Conservation (phyloP, 768 basidiomycete genomes). For the Sporobolomyces phaffii region DNA sequence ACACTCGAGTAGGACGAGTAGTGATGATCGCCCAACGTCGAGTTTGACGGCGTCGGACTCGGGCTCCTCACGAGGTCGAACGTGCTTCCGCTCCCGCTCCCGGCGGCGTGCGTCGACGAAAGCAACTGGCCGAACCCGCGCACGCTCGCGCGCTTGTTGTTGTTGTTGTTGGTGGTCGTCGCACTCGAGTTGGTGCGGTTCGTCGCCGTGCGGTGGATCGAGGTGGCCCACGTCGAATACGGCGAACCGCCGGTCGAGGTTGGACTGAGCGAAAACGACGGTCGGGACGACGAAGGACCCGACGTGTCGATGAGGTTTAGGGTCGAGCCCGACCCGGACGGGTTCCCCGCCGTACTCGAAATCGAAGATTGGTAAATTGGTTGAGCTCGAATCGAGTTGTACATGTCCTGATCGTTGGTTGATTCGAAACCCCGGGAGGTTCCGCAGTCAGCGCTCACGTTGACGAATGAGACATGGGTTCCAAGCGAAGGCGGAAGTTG, state of each 20-base stretch:
- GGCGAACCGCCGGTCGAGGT: constrained; percentile 38
- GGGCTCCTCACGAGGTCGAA: constrained; percentile 64
- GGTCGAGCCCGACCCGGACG: too few relatives aligned
- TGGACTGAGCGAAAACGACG: constrained; percentile 26
- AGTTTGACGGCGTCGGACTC: constrained; percentile 92
- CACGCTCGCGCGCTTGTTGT: constrained; percentile 83
- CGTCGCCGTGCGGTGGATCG: constrained; percentile 47
- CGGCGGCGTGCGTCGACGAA: constrained; percentile 52
- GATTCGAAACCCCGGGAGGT: too few relatives aligned
- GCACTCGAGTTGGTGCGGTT: constrained; percentile 47
- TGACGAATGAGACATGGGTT: not conserved
- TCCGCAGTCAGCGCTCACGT: constrained; percentile 2
- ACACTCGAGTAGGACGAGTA: too few relatives aligned
- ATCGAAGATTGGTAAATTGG: constrained; percentile 38
- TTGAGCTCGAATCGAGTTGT: constrained; percentile 66
- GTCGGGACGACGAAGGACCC: too few relatives aligned
- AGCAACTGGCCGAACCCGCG: constrained; percentile 78
- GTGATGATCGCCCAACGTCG: too few relatives aligned
- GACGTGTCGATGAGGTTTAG: constrained; percentile 32
- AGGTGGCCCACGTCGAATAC: constrained; percentile 39
- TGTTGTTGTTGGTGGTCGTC: constrained; percentile 40
- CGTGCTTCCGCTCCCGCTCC: constrained; percentile 47
- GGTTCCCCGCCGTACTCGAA: too few relatives aligned
- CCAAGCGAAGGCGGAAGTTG: too few relatives aligned
- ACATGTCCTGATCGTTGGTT: constrained; percentile 93